A percentile compares a stretch with the other conserved stretches of the same genome.
These are phyloP conservation scores for Plenodomus tracheiphilus DNA, from an alignment of 2,329 filamentous ascomycete species.

Conservation along the genomic window DNA sequence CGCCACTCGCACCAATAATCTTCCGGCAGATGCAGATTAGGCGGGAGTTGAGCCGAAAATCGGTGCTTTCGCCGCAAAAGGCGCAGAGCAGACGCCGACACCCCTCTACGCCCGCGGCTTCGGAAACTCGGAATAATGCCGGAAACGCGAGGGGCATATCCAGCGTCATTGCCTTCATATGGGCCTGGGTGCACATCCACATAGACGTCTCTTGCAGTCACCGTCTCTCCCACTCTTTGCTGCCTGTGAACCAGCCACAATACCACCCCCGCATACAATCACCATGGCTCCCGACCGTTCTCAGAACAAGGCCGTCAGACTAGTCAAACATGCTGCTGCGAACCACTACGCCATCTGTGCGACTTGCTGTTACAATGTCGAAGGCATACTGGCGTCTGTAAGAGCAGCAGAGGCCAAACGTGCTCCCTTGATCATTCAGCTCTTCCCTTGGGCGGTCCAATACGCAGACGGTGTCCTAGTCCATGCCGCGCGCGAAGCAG, in stretches of 20 bases:
- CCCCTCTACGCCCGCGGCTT: constrained; percentile 7
- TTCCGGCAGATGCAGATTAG: not conserved
- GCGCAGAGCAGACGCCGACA: constrained; percentile 14
- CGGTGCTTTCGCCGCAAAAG: constrained; percentile 19
- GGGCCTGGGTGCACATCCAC: not conserved
- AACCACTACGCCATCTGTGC: constrained; percentile 63
- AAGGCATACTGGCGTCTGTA: constrained; percentile 70
- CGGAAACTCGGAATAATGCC: constrained; percentile 21
- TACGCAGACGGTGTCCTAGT: constrained; percentile 60
- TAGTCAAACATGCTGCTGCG: constrained; percentile 60
- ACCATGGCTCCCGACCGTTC: constrained; percentile 58
- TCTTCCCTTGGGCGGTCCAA: constrained; percentile 74
- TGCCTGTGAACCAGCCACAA: not conserved
- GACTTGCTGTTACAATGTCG: constrained; percentile 70
- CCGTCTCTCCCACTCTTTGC: not conserved
- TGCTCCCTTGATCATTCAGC: constrained; percentile 70
- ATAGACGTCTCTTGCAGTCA: not conserved
- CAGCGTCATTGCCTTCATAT: constrained; percentile 4
- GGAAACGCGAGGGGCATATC: constrained; percentile 12
- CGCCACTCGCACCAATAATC: not conserved
- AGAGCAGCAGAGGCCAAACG: constrained; percentile 68
- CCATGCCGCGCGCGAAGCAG: constrained; percentile 51
- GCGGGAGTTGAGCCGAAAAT: constrained; percentile 21
- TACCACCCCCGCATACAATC: not conserved
- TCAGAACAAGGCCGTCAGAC: constrained; percentile 44